phyloP scores from a whole-genome alignment of 345 rosid genomes.

The Salix arbutifolia region DNA sequence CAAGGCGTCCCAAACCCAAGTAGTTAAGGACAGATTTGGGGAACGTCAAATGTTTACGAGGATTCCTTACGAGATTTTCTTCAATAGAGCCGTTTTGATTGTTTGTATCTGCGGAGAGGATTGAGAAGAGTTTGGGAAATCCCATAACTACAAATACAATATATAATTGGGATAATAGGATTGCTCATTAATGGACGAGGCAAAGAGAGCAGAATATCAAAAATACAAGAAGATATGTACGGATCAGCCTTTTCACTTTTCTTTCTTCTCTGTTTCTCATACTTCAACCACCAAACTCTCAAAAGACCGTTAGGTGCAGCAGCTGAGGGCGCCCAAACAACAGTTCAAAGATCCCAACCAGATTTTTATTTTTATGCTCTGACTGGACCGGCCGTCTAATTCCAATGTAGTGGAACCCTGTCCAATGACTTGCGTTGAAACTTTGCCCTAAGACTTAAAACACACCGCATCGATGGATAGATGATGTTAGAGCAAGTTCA shows the following conservation, averaged over 20 bases:
- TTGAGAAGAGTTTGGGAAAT: constrained; percentile 25
- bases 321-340: not conserved
- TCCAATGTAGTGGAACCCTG: no score
- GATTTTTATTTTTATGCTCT: no score
- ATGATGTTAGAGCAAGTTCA: no score
- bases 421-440: no score
- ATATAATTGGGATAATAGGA: not conserved
- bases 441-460: no score
- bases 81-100: constrained; percentile 1
- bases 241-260: not conserved
- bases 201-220: no score
- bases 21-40: constrained; percentile 14
- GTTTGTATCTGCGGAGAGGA: constrained; percentile 15
- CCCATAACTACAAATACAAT: constrained; percentile 29
- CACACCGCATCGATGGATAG: no score
- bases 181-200: no score
- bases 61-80: constrained; percentile 24
- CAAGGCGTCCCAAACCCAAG: constrained; percentile 32
- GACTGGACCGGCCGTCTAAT: no score
- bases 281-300: constrained; percentile 46
- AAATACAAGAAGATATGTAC: not conserved
- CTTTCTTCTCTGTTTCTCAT: not conserved
- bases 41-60: constrained; percentile 1
- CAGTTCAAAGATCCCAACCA: not conserved
- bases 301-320: constrained; percentile 50